These are phyloP conservation scores for Acarospora socialis DNA, from an alignment of 2,329 filamentous ascomycete species.

Conservation along the genomic window DNA sequence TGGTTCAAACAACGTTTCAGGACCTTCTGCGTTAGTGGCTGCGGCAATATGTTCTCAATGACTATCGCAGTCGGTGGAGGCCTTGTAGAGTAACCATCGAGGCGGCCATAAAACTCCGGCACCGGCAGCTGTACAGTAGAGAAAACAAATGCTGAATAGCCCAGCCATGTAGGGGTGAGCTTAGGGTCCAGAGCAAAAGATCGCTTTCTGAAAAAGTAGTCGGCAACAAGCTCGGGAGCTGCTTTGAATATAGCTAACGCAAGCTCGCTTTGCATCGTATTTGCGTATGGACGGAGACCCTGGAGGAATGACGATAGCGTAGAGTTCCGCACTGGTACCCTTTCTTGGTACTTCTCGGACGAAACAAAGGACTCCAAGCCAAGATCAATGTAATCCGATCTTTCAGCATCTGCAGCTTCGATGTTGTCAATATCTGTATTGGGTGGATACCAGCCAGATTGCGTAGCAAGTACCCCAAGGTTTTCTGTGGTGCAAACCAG, in stretches of 20 bases:
- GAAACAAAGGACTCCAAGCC: constrained; percentile 57
- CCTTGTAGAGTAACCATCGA: constrained; percentile 41
- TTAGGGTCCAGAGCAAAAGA: constrained; percentile 84
- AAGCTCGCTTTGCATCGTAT: constrained; percentile 65
- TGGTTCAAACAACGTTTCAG: constrained; percentile 66
- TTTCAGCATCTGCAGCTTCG: constrained; percentile 29
- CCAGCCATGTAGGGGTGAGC: constrained; percentile 84
- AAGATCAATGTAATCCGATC: constrained; percentile 42
- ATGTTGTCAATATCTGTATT: constrained; percentile 46
- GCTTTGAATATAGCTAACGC: constrained; percentile 64
- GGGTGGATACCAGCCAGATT: constrained; percentile 73
- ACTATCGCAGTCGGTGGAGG: constrained; percentile 69
- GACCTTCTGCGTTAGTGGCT: constrained; percentile 65
- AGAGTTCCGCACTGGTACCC: constrained; percentile 63
- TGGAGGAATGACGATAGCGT: constrained; percentile 66
- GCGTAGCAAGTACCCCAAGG: constrained; percentile 60
- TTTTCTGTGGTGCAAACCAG: constrained; percentile 58
- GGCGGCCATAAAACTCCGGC: constrained; percentile 56
- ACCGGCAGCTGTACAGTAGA: constrained; percentile 62
- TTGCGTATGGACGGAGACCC: constrained; percentile 70
- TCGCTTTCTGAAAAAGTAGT: constrained; percentile 71
- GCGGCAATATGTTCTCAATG: constrained; percentile 75
- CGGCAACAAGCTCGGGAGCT: constrained; percentile 73
- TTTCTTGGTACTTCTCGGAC: constrained; percentile 51
- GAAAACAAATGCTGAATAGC: constrained; percentile 80